Evolutionary conservation across 1,139 yeast species (phyloP), one percentile per base, ranked within the genome.

Genomic region (Pichia sp.): DNA sequence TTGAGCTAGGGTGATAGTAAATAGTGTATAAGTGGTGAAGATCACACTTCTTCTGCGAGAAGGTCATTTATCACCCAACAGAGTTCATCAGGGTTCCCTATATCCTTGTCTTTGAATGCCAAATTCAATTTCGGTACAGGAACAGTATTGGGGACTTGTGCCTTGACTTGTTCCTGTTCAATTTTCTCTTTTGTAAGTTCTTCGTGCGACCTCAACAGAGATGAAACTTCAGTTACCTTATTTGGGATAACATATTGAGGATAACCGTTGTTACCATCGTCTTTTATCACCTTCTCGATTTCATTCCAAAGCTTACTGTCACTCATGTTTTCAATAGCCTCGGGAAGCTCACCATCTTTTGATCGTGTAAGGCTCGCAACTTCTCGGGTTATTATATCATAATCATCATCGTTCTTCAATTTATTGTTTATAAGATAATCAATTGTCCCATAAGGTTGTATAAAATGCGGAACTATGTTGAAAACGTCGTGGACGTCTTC

Each of bases 1-100:
- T n/a, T n/a, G n/a, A n/a, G n/a, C n/a, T 26, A 26, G 8, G 5
- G 15, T 26, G n/a, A 2, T 4, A 11, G 21, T 12, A 19, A 9
- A 30, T 9, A 18, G n/a, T 5, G 32, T 30, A 12, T 12, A 7
- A 22, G 24, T 22, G 24, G 7, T 18, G 14, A 14, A 14, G 2
- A 26, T 18, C 11, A 30, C 32, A 30, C 11, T 4, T 50, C 46
- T 47, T 52, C 50, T 3, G 42, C 38, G 3, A 56, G 34, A 23
- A 72, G 63, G 46, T 81, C 89, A 60, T 77, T 80, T 34, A 83
- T 68, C 40, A 82, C 66, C 84, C 86, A 77, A 51, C 78, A 76
- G 48, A 83, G 63, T 55, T 83, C 93, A 48, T 80, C 83, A 21
- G 75, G 70, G 0, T 80, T 68, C 5, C 89, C 89, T 31, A 75